Evolutionary conservation across 306 rosid genomes (phyloP).

Genomic region (barrel medic (Medicago truncatula)): DNA sequence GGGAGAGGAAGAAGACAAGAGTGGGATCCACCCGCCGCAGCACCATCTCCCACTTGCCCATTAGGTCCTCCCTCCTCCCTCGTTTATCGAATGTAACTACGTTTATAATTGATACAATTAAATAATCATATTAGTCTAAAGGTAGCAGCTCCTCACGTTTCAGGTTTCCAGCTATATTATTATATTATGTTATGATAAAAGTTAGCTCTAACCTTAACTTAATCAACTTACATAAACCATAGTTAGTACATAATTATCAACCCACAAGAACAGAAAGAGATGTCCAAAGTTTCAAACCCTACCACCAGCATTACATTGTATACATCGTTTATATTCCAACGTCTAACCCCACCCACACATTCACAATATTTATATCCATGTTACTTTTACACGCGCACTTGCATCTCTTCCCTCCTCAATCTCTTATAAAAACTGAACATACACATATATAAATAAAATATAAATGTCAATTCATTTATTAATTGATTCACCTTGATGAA

Average conservation of each 20-base stretch:
- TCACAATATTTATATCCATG: constrained; percentile 1
- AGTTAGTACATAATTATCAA: constrained; percentile 44
- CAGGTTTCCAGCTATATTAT: constrained; percentile 13
- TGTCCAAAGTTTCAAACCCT: constrained; percentile 40
- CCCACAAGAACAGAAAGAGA: constrained; percentile 5
- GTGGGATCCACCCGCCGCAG: constrained; percentile 72
- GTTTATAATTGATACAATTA: neutral
- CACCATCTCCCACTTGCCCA: constrained; percentile 74
- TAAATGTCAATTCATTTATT: constrained; percentile 31
- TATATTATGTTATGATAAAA: neutral
- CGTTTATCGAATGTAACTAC: constrained; percentile 36
- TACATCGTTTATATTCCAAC: constrained; percentile 42
- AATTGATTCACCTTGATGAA: constrained; percentile 21
- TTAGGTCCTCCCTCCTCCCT: constrained; percentile 4
- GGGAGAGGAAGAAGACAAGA: constrained; percentile 27
- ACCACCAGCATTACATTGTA: constrained; percentile 26
- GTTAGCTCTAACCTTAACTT: constrained; percentile 21
- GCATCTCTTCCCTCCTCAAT: too few relatives aligned
- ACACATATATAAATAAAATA: constrained; percentile 19
- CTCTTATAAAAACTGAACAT: neutral
- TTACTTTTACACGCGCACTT: constrained; percentile 52
- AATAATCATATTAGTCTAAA: constrained; percentile 31
- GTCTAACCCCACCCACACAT: constrained; percentile 64
- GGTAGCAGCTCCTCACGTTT: constrained; percentile 29
- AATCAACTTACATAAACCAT: constrained; percentile 56